Evolutionary conservation across 768 basidiomycete species (phyloP), one percentile per base, ranked within the genome.

Genomic region (Kwoniella sp.): DNA sequence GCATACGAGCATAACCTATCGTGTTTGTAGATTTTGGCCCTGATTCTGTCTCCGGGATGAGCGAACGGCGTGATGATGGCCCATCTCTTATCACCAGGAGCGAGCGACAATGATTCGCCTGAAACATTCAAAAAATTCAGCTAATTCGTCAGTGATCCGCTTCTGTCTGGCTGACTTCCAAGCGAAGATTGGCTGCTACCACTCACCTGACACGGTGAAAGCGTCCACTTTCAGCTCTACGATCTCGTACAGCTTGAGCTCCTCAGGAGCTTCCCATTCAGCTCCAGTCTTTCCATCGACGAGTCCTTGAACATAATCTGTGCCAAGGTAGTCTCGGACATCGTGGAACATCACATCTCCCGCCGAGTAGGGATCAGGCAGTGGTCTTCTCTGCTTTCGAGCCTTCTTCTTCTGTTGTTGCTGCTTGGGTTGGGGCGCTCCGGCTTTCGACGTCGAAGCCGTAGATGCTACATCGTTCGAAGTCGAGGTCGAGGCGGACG

Each of bases 11-110:
- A 86, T 68, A 91, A 82, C 31, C 87, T 73, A 50, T 80, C 79
- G 69, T 88, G 85, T 52, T 88, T 86, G 76, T 89, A 90, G 1
- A 97, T 84, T 58, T 86, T 84, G 1, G 86, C 89, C 30, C 86
- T 85, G 41, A 95, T 86, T 22, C 82, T 86, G 79, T 99, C 95
- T 9, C 89, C 89, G 0, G 93, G 92, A 9, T 98, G 84, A 1
- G 88, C 86, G 69, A 93, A 91, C 0, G 95, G 95, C 0, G 90
- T 86, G 34, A 91, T 84, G 37, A 97, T 83, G 0, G 89, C 89
- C 92, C 95, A 97, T 11, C 84, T 59, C 22, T 70, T 83, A 3
- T 85, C 83, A 0, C 87, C 89, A 15, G 92, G 82, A 31, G 34
- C 58, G 22, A 78, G 0, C 3, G 62, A 71, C 30, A 63, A 8